Conservation (phyloP, 1,139 yeast genomes). For the Sugiyamaella paludigena region DNA sequence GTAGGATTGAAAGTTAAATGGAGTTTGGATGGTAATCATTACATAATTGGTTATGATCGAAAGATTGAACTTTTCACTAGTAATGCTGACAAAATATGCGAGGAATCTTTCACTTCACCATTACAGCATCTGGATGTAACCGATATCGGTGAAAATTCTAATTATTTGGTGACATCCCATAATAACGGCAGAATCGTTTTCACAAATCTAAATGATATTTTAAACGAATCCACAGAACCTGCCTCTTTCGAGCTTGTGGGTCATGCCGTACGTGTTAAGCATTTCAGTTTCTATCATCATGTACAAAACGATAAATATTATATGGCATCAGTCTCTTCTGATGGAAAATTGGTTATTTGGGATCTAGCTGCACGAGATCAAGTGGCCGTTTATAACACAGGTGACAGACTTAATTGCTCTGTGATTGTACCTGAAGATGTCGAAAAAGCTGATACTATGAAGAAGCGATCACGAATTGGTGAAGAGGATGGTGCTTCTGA, state of each 20-base stretch:
- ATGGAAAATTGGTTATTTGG: conserved; percentile 92
- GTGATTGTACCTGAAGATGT: conserved; percentile 73
- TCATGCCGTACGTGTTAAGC: conserved; percentile 84
- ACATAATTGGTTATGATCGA: conserved; percentile 70
- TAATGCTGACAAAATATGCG: conserved; percentile 52
- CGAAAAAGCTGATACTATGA: conserved; percentile 48
- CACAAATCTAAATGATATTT: conserved; percentile 39
- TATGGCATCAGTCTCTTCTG: conserved; percentile 83
- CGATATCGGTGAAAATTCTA: conserved; percentile 33
- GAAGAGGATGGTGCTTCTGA: conserved; percentile 59
- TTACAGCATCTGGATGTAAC: conserved; percentile 56
- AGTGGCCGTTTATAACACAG: conserved; percentile 84
- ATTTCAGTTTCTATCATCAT: conserved; percentile 55
- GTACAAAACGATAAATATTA: conserved; percentile 40
- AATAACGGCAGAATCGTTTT: conserved; percentile 72
- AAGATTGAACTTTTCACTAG: conserved; percentile 67
- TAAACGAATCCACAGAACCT: conserved; percentile 30
- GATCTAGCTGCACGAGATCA: conserved; percentile 68
- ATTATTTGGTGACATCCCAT: conserved; percentile 66
- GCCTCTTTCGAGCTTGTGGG: conserved; percentile 58
- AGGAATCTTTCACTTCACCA: conserved; percentile 49
- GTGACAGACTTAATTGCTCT: conserved; percentile 90
- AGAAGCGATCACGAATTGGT: conserved; percentile 18
- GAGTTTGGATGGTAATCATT: conserved; percentile 57
- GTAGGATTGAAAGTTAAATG: conserved; percentile 47